Base-by-base conservation (phyloP, 225 moss, liverwort and hornwort genomes). In the Pseudoscleropodium purum region DNA sequence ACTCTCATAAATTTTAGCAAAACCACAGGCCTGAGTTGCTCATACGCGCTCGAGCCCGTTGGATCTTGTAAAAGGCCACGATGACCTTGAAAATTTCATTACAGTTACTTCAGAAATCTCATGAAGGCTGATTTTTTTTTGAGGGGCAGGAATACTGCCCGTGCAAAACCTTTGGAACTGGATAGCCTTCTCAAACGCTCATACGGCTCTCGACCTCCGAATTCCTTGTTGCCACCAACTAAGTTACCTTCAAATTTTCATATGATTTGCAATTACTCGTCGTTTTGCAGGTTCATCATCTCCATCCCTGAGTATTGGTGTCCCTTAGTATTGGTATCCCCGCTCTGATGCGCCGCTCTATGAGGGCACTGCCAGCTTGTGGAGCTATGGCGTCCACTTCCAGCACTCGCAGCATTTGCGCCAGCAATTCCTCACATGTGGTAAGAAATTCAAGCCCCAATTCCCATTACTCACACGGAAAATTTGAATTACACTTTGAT, bases 371-470 rank as follows among this genome's bases (percentile, higher is more conserved):
- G 81, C 92, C 92, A 85, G 91, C 90, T 83, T 90, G 88, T 79
- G 92, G 92, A 88, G 92, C 92, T 43, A 92, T 92, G 92, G 92
- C 92, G 33, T 92, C 92, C 76, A 89, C 91, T 45, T 81, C 92
- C 63, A 63, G 92, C 70, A 61, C 87, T 89, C 92, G 89, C 75
- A 84, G 87, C 84, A 62, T 92, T 61, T 84, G 92, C 79, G 81
- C 89, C 33, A 86, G 88, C 57, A 84, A 76, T 69, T 81, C 87
- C 47, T 91, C 89, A 43, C 84, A 88, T n/a, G 81, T 39, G 87
- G 92, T 92, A 81, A 92, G 81, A 79, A 25, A 78, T 20, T 56
- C 24, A 36, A 54, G 15, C 31, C 18, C 5, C 0, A 61, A 61
- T 57, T 74, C 12, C 37, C 34, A 4, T 4, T 12, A 45, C 60